Percentiles rank a stretch among this genome's conserved stretches.
phyloP scores from a whole-genome alignment of 2,329 filamentous ascomycete genomes.

The Knufia petricola region DNA sequence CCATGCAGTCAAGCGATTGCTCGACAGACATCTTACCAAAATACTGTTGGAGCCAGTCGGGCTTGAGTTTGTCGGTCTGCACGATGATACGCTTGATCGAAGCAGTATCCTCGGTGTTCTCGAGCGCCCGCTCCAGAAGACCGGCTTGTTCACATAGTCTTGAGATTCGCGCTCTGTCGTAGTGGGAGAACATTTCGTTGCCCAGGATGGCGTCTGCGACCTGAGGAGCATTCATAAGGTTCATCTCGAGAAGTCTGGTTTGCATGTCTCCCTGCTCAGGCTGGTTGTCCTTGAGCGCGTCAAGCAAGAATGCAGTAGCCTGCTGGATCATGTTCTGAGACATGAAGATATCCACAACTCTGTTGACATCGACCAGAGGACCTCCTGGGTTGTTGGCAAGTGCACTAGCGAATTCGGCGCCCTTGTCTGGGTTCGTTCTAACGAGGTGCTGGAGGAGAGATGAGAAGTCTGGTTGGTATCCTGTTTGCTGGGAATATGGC shows the following conservation, averaged over 20 bases:
- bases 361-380: constrained; percentile 81
- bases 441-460: constrained; percentile 86
- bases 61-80: constrained; percentile 71
- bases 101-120: constrained; percentile 86
- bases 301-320: constrained; percentile 93
- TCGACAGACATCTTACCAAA: constrained; percentile 93
- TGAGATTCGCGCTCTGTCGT: constrained; percentile 82
- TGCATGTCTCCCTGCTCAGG: constrained; percentile 89
- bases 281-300: constrained; percentile 88
- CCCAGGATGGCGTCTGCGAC: constrained; percentile 95
- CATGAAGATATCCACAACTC: constrained; percentile 95
- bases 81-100: constrained; percentile 86
- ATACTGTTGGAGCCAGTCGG: constrained; percentile 85
- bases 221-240: constrained; percentile 88
- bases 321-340: constrained; percentile 97
- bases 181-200: constrained; percentile 98
- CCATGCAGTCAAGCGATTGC: constrained; percentile 84
- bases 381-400: constrained; percentile 83
- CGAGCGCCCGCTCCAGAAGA: constrained; percentile 74
- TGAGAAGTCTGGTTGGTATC: constrained; percentile 93
- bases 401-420: constrained; percentile 84
- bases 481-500: constrained; percentile 72
- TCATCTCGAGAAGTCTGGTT: constrained; percentile 95
- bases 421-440: constrained; percentile 84
- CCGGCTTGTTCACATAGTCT: constrained; percentile 88